Conservation (phyloP, 192 early-diverging fungal genomes). For the Podochytrium sp. region DNA sequence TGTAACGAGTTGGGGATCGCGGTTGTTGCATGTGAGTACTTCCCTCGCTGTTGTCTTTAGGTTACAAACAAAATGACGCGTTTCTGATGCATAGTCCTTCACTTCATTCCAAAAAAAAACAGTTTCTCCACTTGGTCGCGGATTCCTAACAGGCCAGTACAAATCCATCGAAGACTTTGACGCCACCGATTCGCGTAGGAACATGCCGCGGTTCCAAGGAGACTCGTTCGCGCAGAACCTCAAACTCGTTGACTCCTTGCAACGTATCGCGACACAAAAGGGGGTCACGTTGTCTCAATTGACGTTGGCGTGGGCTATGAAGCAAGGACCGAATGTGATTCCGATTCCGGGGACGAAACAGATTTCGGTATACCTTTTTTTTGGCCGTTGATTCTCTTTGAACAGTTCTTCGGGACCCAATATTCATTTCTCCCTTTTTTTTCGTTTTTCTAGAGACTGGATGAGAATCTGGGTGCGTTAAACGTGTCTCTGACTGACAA, state of each 20-base stretch:
- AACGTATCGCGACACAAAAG: constrained; percentile 51
- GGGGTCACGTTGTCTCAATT: constrained; percentile 52
- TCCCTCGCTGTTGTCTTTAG: neutral
- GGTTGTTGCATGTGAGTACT: constrained; percentile 35
- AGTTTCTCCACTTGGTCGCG: constrained; percentile 71
- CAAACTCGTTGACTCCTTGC: constrained; percentile 58
- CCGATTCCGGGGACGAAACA: constrained; percentile 65
- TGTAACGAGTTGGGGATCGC: constrained; percentile 75
- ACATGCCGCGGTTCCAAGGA: constrained; percentile 55
- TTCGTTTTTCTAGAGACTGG: constrained; percentile 6
- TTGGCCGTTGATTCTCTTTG: too few relatives aligned
- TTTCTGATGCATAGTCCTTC: constrained; percentile 5
- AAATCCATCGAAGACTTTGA: constrained; percentile 55
- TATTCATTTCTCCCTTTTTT: too few relatives aligned
- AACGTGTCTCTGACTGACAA: constrained; percentile 33
- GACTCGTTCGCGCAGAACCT: constrained; percentile 60
- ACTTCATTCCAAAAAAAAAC: too few relatives aligned
- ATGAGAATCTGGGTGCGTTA: constrained; percentile 36
- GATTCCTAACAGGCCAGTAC: constrained; percentile 66
- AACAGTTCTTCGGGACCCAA: too few relatives aligned
- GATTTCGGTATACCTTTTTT: too few relatives aligned
- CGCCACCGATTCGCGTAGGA: constrained; percentile 51
- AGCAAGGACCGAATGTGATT: constrained; percentile 46
- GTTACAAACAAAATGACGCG: too few relatives aligned
- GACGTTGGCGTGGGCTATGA: constrained; percentile 63